Base-by-base conservation (phyloP, 2,329 filamentous ascomycete species). In the Fusarium sp. region DNA sequence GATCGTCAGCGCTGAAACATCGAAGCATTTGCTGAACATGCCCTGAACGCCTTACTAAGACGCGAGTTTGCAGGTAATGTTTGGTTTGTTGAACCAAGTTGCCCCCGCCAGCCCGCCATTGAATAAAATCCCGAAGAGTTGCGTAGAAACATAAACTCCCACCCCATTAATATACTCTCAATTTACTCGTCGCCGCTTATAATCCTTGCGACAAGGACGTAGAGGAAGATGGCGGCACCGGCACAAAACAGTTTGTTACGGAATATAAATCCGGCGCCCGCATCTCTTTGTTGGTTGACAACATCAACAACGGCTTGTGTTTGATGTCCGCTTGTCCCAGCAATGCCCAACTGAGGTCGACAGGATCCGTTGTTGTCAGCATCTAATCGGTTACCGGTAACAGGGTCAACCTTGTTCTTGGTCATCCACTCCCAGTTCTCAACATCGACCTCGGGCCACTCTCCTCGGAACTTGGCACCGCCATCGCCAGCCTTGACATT, bases 371-470 rank as follows among this genome's bases (percentile, higher is more conserved):
- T 84, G 5, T 85, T 85, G n/a, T 88, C 83, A 37, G 73, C 76
- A 24, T 80, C 80, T 40, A 78, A 62, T 20, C 87, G 85, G 67
- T 87, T 87, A 3, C 96, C 96, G 0, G 93, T 97, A 12, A 84
- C 83, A 8, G 87, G 82, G 79, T 99, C 94, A 72, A 99, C 90
- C 71, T 90, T 89, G 77, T 93, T 89, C 77, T 94, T 90, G 77
- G 89, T 89, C 86, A 99, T 97, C 94, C 93, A 98, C 75, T 89
- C 90, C 90, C 91, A 93, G 78, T 99, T 99, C 83, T 96, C 93
- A 69, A 87, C 84, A 77, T 99, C 94, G 24, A 97, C 77, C 48
- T 98, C 95, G 18, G 93, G 90, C 94, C 94, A 99, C 81, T 98
- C 94, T 13, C 88, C 84, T 59, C 90, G 88, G 79, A 99, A 99